Conservation (phyloP, 2,329 filamentous ascomycete genomes). For the Neophaeococcomyces mojaviensis region DNA sequence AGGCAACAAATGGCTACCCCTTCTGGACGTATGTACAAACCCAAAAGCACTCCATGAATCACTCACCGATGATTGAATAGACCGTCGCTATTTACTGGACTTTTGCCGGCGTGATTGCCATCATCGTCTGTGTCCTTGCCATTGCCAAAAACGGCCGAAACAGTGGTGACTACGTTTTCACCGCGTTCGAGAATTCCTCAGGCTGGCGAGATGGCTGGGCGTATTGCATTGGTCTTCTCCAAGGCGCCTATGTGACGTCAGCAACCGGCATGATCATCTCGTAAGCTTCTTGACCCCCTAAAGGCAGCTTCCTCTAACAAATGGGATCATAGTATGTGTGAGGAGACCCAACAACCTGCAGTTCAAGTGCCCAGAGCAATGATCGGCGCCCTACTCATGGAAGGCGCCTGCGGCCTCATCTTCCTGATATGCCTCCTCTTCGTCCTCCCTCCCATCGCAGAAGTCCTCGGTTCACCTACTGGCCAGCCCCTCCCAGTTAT, state of each 20-base stretch:
- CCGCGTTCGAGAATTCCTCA: slow-evolving; percentile 59
- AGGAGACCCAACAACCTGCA: slow-evolving; percentile 60
- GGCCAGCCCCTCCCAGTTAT: slow-evolving; percentile 69
- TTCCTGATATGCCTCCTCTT: slow-evolving; percentile 64
- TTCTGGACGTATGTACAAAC: slow-evolving; percentile 58
- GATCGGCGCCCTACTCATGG: slow-evolving; percentile 60
- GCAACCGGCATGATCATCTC: slow-evolving; percentile 75
- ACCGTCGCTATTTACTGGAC: slow-evolving; percentile 70
- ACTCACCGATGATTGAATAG: slow-evolving; percentile 32
- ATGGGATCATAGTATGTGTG: slow-evolving; percentile 54
- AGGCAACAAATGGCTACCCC: slow-evolving; percentile 47
- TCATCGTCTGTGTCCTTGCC: slow-evolving; percentile 55
- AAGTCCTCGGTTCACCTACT: slow-evolving; percentile 41
- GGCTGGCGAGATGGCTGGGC: slow-evolving; percentile 67
- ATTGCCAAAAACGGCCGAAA: slow-evolving; percentile 62
- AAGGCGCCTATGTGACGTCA: slow-evolving; percentile 66
- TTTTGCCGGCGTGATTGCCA: slow-evolving; percentile 61
- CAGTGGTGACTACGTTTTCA: slow-evolving; percentile 56
- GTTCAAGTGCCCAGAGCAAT: slow-evolving; percentile 54
- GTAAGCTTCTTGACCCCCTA: too few species aligned
- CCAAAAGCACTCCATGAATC: too few species aligned
- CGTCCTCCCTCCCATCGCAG: slow-evolving; percentile 56
- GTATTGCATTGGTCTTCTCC: slow-evolving; percentile 64
- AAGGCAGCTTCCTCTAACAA: too few species aligned
- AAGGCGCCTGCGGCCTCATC: slow-evolving; percentile 58